Base-by-base conservation (phyloP, 345 rosid species). In the Erodium maritimum region DNA sequence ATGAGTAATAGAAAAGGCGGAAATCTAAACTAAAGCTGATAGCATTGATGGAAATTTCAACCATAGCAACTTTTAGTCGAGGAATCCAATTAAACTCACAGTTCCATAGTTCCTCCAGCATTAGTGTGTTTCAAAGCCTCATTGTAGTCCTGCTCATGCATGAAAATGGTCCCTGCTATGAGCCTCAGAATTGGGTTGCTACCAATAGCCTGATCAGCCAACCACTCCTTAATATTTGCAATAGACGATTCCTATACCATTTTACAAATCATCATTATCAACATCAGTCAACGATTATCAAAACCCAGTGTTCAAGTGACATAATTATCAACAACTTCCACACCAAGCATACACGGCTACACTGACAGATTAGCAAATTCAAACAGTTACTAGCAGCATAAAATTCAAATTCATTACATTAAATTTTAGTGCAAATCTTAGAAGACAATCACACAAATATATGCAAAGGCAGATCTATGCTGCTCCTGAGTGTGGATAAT, bases 101-200 rank as follows among this genome's bases (percentile, higher is more conserved):
- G 72, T 60, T 87, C 99, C 96, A 93, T 79, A 56, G 94, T 87
- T 54, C 99, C 95, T 45, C 96, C 99, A 63, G 88, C 66, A 73
- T 93, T 77, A 16, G 95, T 93, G 77, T 87, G 94, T 70, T 89
- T 93, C 64, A 93, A 80, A 65, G 96, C 96, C 69, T 93, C 99
- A 46, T 60, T 87, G 60, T 75, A 93, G 68, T 87, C 96, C 71
- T 93, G 95, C 54, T 89, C 95, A 34, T 89, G 91, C 97, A 80
- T 82, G 79, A 87, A 89, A 64, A 93, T 66, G 60, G 68, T 89
- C 54, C 99, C 99, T 65, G 99, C 97, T 68, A 89, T 80, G 79
- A 93, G 75, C 54, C 94, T 79, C 71, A 93, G 62, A 37, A 65
- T 80, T 21, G 79, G 54, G 71, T 89, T 93, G 78, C 69, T 87